Conservation (phyloP, 345 rosid genomes). For the Limnanthes douglasii region DNA sequence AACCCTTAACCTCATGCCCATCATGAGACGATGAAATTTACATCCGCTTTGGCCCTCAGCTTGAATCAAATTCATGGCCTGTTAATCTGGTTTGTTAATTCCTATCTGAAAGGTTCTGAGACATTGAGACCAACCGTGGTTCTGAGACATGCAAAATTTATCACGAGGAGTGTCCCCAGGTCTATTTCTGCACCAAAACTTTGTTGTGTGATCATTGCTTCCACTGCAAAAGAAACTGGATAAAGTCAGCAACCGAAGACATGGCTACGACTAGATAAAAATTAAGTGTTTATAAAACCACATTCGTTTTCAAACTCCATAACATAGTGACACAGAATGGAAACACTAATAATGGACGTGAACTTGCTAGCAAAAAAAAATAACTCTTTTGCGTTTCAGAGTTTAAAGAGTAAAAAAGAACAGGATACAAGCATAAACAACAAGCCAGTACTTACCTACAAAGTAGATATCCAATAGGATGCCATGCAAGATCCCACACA, state of each 20-base stretch:
- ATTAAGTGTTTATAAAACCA: conserved; percentile 3
- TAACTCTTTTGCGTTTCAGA: no score
- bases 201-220: conserved; percentile 88
- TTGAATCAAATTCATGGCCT: no score
- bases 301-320: background rate
- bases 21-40: no score
- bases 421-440: background rate
- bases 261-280: conserved; percentile 1
- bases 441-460: conserved; percentile 48
- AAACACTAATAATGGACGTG: no score
- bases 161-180: conserved; percentile 91
- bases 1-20: no score
- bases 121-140: conserved; percentile 70
- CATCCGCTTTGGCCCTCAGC: no score
- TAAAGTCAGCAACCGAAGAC: conserved; percentile 9
- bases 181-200: conserved; percentile 97
- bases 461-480: conserved; percentile 96
- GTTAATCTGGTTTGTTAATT: no score
- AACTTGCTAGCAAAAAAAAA: no score
- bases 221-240: conserved; percentile 51
- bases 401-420: background rate
- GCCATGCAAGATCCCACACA: conserved; percentile 98
- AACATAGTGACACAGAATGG: background rate
- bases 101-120: no score
- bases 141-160: conserved; percentile 53